Evolutionary conservation across 1,284 basidiomycete genomes (phyloP).

Genomic region (Wolfiporia cocos): DNA sequence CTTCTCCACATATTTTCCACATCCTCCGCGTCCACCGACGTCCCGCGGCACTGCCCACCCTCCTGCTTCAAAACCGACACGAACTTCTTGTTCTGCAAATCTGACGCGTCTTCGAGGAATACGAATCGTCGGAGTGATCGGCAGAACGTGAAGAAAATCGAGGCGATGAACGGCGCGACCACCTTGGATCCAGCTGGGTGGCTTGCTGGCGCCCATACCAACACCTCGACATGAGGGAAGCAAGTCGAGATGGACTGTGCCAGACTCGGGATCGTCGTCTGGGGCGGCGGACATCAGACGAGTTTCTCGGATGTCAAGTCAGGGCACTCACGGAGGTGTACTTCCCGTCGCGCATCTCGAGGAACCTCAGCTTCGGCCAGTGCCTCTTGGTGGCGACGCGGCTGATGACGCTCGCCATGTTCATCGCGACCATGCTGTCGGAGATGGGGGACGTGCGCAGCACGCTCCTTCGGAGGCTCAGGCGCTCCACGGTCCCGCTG

Average conservation of each 20-base stretch:
- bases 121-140: conserved; percentile 4
- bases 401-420: conserved; percentile 5
- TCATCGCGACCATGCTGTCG: background rate
- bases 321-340: conserved; percentile 9
- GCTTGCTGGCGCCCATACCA: conserved; percentile 10
- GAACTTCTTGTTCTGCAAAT: conserved; percentile 1
- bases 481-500: conserved; percentile 6
- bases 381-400: conserved; percentile 3
- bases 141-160: conserved; percentile 10
- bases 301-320: background rate
- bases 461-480: conserved; percentile 6
- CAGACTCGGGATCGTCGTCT: conserved; percentile 6
- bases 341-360: conserved; percentile 9
- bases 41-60: conserved; percentile 1
- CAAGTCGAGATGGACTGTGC: conserved; percentile 4
- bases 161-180: conserved; percentile 5
- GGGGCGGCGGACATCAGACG: background rate
- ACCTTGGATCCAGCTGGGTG: conserved; percentile 1
- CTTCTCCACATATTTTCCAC: conserved; percentile 9
- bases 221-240: conserved; percentile 7
- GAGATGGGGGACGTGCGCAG: background rate
- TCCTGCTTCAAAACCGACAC: conserved; percentile 2
- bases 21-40: background rate
- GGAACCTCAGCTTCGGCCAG: conserved; percentile 8
- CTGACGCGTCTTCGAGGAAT: conserved; percentile 5